Conservation (phyloP, 2,329 filamentous ascomycete genomes). For the Mariannaea sp. region DNA sequence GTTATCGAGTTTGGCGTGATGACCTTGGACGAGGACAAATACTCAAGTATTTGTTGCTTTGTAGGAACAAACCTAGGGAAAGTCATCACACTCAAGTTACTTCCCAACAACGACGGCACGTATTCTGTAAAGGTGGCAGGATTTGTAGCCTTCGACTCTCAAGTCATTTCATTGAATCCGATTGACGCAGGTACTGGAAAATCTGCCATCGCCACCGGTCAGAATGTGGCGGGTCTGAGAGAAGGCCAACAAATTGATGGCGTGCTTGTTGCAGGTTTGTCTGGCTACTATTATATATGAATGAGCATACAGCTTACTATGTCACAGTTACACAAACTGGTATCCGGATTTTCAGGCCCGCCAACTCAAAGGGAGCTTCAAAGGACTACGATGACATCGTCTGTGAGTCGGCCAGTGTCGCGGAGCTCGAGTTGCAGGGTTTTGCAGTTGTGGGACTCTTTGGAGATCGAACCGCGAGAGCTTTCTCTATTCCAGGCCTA, state of each 20-base stretch:
- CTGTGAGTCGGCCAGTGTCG: conserved; percentile 80
- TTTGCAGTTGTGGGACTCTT: conserved; percentile 84
- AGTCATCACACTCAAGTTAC: conserved; percentile 85
- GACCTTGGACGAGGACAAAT: conserved; percentile 91
- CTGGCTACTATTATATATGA: background rate
- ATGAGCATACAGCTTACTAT: conserved; percentile 33
- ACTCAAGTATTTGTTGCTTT: conserved; percentile 92
- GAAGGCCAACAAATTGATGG: conserved; percentile 78
- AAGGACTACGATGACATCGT: conserved; percentile 84
- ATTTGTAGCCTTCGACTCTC: conserved; percentile 67
- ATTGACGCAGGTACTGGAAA: conserved; percentile 79
- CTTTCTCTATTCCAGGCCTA: conserved; percentile 84
- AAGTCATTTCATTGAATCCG: conserved; percentile 76
- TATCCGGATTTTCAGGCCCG: conserved; percentile 86
- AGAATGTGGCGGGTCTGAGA: conserved; percentile 75
- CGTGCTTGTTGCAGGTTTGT: conserved; percentile 73
- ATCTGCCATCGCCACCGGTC: conserved; percentile 75
- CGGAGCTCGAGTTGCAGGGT: conserved; percentile 74
- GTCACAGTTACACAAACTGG: conserved; percentile 67
- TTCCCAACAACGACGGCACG: conserved; percentile 70
- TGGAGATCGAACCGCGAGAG: conserved; percentile 77
- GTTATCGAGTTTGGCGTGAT: conserved; percentile 90
- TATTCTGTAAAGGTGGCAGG: conserved; percentile 78
- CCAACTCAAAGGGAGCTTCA: conserved; percentile 84
- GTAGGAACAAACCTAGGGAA: conserved; percentile 86